These are phyloP conservation scores for Pneumocystis oryctolagi DNA, from an alignment of 1,139 yeast species.

Conservation along the genomic window DNA sequence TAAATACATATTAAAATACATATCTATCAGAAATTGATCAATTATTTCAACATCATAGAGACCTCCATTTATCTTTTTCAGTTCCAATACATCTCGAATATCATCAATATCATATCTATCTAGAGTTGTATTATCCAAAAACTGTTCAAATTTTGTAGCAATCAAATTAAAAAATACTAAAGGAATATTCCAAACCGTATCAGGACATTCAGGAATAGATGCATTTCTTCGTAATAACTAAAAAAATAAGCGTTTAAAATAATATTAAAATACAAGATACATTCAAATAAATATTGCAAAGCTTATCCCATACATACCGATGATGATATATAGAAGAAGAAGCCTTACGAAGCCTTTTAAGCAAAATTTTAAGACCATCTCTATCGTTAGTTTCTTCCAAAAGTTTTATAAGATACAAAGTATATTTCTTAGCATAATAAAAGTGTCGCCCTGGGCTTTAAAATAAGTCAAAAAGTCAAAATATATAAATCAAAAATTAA, in stretches of 20 bases:
- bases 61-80: slow-evolving; percentile 10
- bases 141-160: slow-evolving; percentile 3
- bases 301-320: neutral
- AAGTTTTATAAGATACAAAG: slow-evolving; percentile 46
- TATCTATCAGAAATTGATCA: slow-evolving; percentile 10
- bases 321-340: slow-evolving; percentile 5
- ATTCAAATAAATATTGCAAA: slow-evolving; percentile 1
- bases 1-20: slow-evolving; percentile 5
- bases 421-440: slow-evolving; percentile 57
- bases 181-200: neutral
- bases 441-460: slow-evolving; percentile 71
- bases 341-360: slow-evolving; percentile 59
- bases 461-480: neutral
- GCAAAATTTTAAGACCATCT: slow-evolving; percentile 41
- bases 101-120: neutral
- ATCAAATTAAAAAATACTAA: slow-evolving; percentile 3
- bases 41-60: slow-evolving; percentile 8
- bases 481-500: neutral
- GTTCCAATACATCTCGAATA: slow-evolving; percentile 8
- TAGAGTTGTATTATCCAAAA: neutral
- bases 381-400: slow-evolving; percentile 43
- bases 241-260: neutral
- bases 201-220: neutral
- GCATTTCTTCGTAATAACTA: neutral
- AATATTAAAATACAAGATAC: neutral